Percentiles rank a stretch among this genome's conserved stretches.
These are phyloP conservation scores for Eucalyptus cloeziana DNA, from an alignment of 345 rosid genomes.

Conservation along the genomic window DNA sequence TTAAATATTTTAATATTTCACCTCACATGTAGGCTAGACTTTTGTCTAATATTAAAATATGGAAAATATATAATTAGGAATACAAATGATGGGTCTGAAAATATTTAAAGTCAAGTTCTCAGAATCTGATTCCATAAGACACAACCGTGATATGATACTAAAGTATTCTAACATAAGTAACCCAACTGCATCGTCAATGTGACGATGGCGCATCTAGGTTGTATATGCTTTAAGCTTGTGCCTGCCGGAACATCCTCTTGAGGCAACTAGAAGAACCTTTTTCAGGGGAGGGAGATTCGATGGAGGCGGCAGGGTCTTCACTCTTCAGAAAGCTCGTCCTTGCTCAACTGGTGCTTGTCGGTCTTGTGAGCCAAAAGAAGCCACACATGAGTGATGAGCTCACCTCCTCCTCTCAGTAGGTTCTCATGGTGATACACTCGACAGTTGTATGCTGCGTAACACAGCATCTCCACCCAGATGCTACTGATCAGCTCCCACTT, in stretches of 20 bases:
- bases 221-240: not conserved
- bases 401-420: not conserved
- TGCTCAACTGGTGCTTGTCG: not conserved
- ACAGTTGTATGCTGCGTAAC: not conserved
- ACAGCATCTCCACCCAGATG: constrained; percentile 3
- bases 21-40: not conserved
- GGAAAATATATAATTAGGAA: not conserved
- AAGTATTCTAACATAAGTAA: not conserved
- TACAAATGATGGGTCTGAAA: not conserved
- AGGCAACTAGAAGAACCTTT: not conserved
- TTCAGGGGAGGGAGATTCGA: not conserved
- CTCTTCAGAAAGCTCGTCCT: not conserved
- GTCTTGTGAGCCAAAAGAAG: not conserved
- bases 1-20: too few species aligned
- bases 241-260: not conserved
- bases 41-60: not conserved
- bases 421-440: not conserved
- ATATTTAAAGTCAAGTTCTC: not conserved
- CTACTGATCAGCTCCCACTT: not conserved
- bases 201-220: not conserved
- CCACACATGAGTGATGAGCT: not conserved
- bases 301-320: not conserved
- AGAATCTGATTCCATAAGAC: not conserved
- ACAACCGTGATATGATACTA: not conserved
- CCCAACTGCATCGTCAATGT: not conserved